Evolutionary conservation across 163 green algal genomes (phyloP).

Genomic region (Trebouxiophyceae sp.): DNA sequence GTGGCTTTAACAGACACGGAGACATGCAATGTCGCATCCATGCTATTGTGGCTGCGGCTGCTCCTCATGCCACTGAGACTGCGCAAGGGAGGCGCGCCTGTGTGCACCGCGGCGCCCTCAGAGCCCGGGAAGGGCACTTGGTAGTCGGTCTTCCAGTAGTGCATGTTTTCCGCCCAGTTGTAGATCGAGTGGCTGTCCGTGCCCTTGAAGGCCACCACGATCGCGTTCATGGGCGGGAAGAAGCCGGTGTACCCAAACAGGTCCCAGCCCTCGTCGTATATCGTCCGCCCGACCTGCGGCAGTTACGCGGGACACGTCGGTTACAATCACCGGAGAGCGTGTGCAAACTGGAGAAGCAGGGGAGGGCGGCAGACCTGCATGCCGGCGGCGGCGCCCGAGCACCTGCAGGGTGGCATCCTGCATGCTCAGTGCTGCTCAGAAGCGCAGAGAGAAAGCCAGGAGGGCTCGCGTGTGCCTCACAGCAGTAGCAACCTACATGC

Average conservation of each 20-base stretch:
- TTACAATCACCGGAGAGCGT: neutral
- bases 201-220: conserved; percentile 68
- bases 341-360: neutral
- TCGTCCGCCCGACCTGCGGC: conserved; percentile 13
- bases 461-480: too few relatives aligned
- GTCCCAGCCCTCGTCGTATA: conserved; percentile 58
- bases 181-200: conserved; percentile 60
- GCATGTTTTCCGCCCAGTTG: conserved; percentile 85
- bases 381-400: neutral
- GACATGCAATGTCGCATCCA: too few relatives aligned
- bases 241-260: conserved; percentile 68
- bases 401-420: neutral
- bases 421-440: neutral
- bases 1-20: too few relatives aligned
- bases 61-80: too few relatives aligned
- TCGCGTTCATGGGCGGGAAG: conserved; percentile 35
- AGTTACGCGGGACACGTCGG: too few relatives aligned
- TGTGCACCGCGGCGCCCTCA: conserved; percentile 51
- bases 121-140: conserved; percentile 32
- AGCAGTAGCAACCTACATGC: too few relatives aligned
- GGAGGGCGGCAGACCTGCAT: neutral
- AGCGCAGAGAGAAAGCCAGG: too few relatives aligned
- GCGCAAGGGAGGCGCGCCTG: too few relatives aligned
- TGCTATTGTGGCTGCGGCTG: too few relatives aligned
- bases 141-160: conserved; percentile 54